Evolutionary conservation across 352 stramenopile species (phyloP), one percentile per base, ranked within the genome.

Genomic region (Blastocystis hominis): DNA sequence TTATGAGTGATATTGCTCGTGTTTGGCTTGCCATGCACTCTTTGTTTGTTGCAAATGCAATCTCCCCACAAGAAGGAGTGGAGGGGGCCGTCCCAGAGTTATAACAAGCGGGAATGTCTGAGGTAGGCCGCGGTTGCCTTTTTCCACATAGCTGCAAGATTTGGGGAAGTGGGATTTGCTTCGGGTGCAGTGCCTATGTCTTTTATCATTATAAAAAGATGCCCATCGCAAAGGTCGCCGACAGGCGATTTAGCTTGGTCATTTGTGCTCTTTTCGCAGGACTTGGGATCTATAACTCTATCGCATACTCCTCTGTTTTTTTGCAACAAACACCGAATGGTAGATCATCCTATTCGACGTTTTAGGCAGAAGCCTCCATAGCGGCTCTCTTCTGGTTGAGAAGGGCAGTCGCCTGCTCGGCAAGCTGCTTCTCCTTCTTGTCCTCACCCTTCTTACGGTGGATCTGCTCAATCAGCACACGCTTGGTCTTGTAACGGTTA

Each of bases 361-460:
- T 30, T 30, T 97, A 99, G 90, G 99, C 94, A 53, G 98, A 30
- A 30, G 24, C 24, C 24, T 30, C 24, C 24, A 30, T 30, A 30
- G 24, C 24, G 24, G 24, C 24, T 30, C 24, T 30, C 24, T 30
- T 30, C 24, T 30, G 24, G 24, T 30, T 30, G 0, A 30, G 24
- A 30, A 30, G 24, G 24, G 24, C 24, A 30, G 24, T 30, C 0
- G 24, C 24, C 24, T 30, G 24, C 24, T 30, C 24, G 0, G 24
- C 24, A 30, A 30, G 24, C 24, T 30, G 24, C 24, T 30, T 30
- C 24, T 30, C 24, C 24, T 30, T 30, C 24, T 30, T 30, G 0
- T 30, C 24, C 24, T 30, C 24, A 30, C 24, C 24, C 24, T 30
- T 30, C 24, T 30, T 30, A 30, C 24, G 24, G 24, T 30, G 24